These are phyloP conservation scores for Ulmus americana DNA, from an alignment of 331 rosid genomes.

Conservation along the genomic window DNA sequence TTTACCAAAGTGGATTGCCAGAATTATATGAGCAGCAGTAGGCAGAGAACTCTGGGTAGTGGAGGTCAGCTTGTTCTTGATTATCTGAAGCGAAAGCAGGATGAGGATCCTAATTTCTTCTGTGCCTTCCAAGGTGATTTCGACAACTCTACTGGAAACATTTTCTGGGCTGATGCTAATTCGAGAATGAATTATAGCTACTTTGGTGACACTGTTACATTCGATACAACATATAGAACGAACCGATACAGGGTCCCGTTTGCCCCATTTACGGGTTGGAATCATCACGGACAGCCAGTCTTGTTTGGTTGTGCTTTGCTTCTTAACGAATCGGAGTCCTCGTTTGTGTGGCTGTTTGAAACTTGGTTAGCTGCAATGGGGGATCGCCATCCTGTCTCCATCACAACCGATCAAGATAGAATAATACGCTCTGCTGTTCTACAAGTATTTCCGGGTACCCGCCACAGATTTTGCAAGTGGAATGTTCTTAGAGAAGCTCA, in stretches of 20 bases:
- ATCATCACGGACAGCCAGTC: conserved; percentile 37
- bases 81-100: conserved; percentile 33
- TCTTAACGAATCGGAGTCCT: conserved; percentile 38
- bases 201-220: conserved; percentile 37
- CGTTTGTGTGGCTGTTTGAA: conserved; percentile 39
- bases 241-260: conserved; percentile 36
- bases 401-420: conserved; percentile 37
- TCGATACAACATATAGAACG: conserved; percentile 32
- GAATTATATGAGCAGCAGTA: conserved; percentile 36
- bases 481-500: conserved; percentile 32
- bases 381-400: conserved; percentile 26
- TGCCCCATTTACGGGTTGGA: conserved; percentile 40
- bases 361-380: conserved; percentile 35
- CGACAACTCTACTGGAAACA: conserved; percentile 26
- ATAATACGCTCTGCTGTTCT: conserved; percentile 32
- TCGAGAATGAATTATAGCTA: conserved; percentile 31
- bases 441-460: conserved; percentile 26
- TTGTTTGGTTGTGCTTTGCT: conserved; percentile 39
- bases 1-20: conserved; percentile 41
- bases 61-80: conserved; percentile 34
- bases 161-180: conserved; percentile 34
- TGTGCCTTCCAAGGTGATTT: conserved; percentile 34
- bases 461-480: conserved; percentile 38
- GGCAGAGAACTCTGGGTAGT: conserved; percentile 34
- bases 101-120: conserved; percentile 29